Base-by-base conservation (phyloP, 228 moss, liverwort and hornwort genomes). In the Sphagnum magellanicum region DNA sequence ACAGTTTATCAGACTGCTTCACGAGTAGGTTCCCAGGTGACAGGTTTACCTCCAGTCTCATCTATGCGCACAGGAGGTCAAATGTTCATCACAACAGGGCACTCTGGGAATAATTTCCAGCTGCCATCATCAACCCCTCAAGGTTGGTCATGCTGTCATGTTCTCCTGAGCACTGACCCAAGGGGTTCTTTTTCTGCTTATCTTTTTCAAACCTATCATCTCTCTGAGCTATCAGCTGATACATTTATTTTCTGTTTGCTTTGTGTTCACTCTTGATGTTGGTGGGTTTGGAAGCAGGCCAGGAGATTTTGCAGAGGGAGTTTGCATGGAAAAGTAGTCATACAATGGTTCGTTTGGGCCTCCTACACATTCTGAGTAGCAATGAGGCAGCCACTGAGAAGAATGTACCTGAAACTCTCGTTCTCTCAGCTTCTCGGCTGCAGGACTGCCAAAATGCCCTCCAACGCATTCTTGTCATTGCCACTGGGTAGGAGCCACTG, bases 21-120 rank as follows among this genome's bases (percentile, higher is more conserved):
- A 32, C 32, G 32, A 32, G 2, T 32, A 32, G 46, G 53, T 16
- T 32, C 59, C 49, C 70, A 78, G 12, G 63, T 52, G 57, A 74
- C 73, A 17, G 82, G 79, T 65, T 79, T 88, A 51, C 86, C 92
- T 17, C 88, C 91, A 60, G 78, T 80, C 11, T 84, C 90, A 47
- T 83, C 87, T 9, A 98, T 98, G 97, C 93, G 97, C 67, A 98
- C 97, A 68, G 97, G 97, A 64, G 97, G 97, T 55, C 82, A 90
- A 71, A 79, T 90, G 3, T 83, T 84, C 49, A 79, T 84, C 59
- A 79, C 82, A 15, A 78, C 76, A 48, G 91, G 90, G 64, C 78
- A 77, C 17, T 73, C 79, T 49, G 67, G 75, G 49, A 60, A 68
- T 70, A 60, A 67, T 8, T 6, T 63, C 70, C 61, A 77, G 62